Base-by-base conservation (phyloP, 139 green algal genomes). In the Chlorella vulgaris region DNA sequence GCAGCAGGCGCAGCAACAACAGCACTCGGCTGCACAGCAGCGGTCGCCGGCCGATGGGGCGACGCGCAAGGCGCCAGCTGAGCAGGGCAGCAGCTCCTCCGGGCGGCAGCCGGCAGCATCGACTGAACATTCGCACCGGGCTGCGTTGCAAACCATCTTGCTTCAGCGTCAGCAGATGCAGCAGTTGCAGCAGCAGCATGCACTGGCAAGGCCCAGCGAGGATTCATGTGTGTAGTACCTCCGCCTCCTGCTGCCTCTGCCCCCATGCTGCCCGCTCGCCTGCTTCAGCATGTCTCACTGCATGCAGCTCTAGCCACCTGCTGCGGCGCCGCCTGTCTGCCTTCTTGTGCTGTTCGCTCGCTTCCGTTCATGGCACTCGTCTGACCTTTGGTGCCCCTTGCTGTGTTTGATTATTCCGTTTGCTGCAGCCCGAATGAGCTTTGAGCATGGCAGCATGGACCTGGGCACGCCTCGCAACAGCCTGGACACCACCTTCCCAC, bases 391-490 rank as follows among this genome's bases (percentile, higher is more conserved):
- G n/a, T n/a, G n/a, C n/a, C n/a, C n/a, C n/a, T n/a, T 42, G 31
- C 22, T 43, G 31, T 24, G 28, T 29, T 8, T 2, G 29, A 33
- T 39, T 35, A 2, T 39, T 2, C 29, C 2, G 28, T 69, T 29
- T 19, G 39, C 53, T 69, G 73, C 73, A 79, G 73, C 73, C 1
- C 73, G 73, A 22, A 79, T 79, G 73, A 79, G 73, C 35, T 79
- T 79, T 29, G 73, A 79, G 53, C 73, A 53, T 3, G 53, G 33
- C 35, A 79, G 73, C 73, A 68, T 79, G 73, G 73, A 79, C 10
- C 19, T 76, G 69, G 69, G 69, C 69, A 67, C 53, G 4, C 50
- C 47, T 1, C 71, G 71, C 8, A 26, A 18, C 38, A 79, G 73
- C 53, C 35, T 79, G 53, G 73, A 79, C 10, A 53, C 73, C 8